A percentile compares a stretch with the other conserved stretches of the same genome.
phyloP scores from a whole-genome alignment of 2,329 filamentous ascomycete species.

The Hypocreales sp. region DNA sequence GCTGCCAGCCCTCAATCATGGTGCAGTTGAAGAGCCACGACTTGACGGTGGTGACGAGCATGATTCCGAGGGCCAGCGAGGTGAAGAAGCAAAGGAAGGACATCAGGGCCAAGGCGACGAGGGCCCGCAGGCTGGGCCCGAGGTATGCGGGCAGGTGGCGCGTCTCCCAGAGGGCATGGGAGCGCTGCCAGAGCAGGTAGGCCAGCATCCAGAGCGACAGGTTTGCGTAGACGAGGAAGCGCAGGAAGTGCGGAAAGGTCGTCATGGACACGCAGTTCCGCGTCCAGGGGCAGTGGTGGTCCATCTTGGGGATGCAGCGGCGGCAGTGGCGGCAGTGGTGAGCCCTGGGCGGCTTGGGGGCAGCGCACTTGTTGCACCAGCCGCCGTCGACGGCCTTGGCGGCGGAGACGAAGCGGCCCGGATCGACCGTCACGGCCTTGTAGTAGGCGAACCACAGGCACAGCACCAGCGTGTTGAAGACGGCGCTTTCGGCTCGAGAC shows the following conservation, averaged over 20 bases:
- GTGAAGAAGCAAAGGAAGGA: slow-evolving; percentile 41
- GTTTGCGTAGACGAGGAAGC: slow-evolving; percentile 60
- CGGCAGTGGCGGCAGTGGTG: slow-evolving; percentile 71
- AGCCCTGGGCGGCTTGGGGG: slow-evolving; percentile 58
- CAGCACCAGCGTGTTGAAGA: slow-evolving; percentile 51
- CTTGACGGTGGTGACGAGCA: slow-evolving; percentile 47
- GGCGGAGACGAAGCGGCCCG: slow-evolving; percentile 36
- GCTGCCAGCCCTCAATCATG: slow-evolving; percentile 69
- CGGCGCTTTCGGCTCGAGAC: slow-evolving; percentile 35
- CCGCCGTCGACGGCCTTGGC: slow-evolving; percentile 18
- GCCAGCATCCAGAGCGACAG: slow-evolving; percentile 46
- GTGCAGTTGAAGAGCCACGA: slow-evolving; percentile 55
- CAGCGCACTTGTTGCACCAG: slow-evolving; percentile 66
- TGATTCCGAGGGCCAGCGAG: slow-evolving; percentile 44
- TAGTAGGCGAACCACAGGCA: slow-evolving; percentile 58
- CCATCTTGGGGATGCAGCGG: slow-evolving; percentile 67
- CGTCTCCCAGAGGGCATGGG: slow-evolving; percentile 43
- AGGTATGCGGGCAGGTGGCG: slow-evolving; percentile 60
- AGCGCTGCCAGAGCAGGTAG: slow-evolving; percentile 43
- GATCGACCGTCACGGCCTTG: slow-evolving; percentile 39
- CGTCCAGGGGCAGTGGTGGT: slow-evolving; percentile 81
- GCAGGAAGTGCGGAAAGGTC: slow-evolving; percentile 69
- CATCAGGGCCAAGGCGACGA: slow-evolving; percentile 47
- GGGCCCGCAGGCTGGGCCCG: slow-evolving; percentile 44
- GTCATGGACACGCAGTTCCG: slow-evolving; percentile 69